Evolutionary conservation across 2,329 filamentous ascomycete genomes (phyloP).

Genomic region (Davidsoniella eucalypti): DNA sequence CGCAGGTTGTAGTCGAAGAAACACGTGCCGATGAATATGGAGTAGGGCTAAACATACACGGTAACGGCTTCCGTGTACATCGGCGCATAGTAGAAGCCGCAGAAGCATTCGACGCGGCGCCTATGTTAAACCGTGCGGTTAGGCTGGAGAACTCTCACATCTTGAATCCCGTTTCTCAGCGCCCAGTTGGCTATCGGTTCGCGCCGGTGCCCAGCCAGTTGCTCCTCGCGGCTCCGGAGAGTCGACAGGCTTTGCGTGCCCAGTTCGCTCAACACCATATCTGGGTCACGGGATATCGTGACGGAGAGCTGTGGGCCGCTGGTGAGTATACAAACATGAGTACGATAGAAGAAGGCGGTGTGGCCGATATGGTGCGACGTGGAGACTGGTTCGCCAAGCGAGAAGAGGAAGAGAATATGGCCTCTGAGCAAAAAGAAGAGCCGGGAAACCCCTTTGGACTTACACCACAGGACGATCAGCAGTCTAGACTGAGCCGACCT

Average conservation of each 20-base stretch:
- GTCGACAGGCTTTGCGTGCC: constrained; percentile 27
- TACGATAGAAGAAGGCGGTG: constrained; percentile 25
- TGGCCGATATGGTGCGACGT: constrained; percentile 29
- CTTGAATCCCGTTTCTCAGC: constrained; percentile 31
- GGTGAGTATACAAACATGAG: constrained; percentile 37
- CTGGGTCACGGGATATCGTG: constrained; percentile 33
- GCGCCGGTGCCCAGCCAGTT: constrained; percentile 28
- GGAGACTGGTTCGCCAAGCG: constrained; percentile 27
- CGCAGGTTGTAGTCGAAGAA: constrained; percentile 30
- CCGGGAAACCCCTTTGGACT: constrained; percentile 1
- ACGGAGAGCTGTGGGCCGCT: constrained; percentile 33
- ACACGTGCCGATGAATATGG: constrained; percentile 24
- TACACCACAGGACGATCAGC: constrained; percentile 3
- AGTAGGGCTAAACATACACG: constrained; percentile 39
- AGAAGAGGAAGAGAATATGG: constrained; percentile 7
- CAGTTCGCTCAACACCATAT: constrained; percentile 29
- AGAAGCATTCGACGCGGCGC: constrained; percentile 34
- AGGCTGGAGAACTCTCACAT: constrained; percentile 31
- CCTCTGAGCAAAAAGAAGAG: constrained; percentile 12
- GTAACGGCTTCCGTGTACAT: constrained; percentile 42
- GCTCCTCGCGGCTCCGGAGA: constrained; percentile 28
- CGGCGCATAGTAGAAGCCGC: constrained; percentile 30
- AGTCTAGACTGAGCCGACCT: constrained; percentile 18
- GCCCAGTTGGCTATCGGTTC: constrained; percentile 33
- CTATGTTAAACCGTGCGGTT: constrained; percentile 32